phyloP scores from a whole-genome alignment of 2,329 filamentous ascomycete genomes.

The Pseudocercospora cruenta region DNA sequence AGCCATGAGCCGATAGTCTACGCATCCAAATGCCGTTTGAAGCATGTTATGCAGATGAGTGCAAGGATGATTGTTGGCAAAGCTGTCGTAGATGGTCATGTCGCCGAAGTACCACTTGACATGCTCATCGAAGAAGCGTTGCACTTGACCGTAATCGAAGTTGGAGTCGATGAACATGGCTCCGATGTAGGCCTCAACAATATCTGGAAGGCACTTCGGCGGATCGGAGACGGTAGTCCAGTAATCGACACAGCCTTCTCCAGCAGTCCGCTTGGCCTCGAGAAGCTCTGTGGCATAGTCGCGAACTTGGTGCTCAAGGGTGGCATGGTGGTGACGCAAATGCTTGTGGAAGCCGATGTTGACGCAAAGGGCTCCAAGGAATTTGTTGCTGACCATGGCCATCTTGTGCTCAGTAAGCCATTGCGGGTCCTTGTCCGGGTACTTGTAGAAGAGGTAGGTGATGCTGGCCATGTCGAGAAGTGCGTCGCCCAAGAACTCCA shows the following conservation, averaged over 20 bases:
- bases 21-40: constrained; percentile 67
- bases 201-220: constrained; percentile 80
- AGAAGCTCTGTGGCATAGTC: constrained; percentile 62
- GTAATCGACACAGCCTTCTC: constrained; percentile 62
- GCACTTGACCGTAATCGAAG: constrained; percentile 75
- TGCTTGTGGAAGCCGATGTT: constrained; percentile 76
- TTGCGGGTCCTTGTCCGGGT: constrained; percentile 82
- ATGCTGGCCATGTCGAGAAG: constrained; percentile 85
- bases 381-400: constrained; percentile 98
- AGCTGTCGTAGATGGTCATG: constrained; percentile 85
- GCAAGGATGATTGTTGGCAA: constrained; percentile 78
- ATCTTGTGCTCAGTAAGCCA: constrained; percentile 99
- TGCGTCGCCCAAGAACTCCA: constrained; percentile 90
- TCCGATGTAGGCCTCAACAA: constrained; percentile 86
- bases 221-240: constrained; percentile 68
- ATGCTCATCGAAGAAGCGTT: constrained; percentile 74
- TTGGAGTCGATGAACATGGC: constrained; percentile 88
- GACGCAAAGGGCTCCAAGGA: constrained; percentile 80
- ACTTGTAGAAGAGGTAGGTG: constrained; percentile 76
- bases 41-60: constrained; percentile 71
- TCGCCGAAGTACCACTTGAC: constrained; percentile 80
- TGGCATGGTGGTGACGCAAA: constrained; percentile 58
- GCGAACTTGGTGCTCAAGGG: constrained; percentile 56
- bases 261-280: constrained; percentile 53
- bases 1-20: constrained; percentile 59